Evolutionary conservation across 1,284 basidiomycete genomes (phyloP).

Genomic region (Austroboletus rostrupii): DNA sequence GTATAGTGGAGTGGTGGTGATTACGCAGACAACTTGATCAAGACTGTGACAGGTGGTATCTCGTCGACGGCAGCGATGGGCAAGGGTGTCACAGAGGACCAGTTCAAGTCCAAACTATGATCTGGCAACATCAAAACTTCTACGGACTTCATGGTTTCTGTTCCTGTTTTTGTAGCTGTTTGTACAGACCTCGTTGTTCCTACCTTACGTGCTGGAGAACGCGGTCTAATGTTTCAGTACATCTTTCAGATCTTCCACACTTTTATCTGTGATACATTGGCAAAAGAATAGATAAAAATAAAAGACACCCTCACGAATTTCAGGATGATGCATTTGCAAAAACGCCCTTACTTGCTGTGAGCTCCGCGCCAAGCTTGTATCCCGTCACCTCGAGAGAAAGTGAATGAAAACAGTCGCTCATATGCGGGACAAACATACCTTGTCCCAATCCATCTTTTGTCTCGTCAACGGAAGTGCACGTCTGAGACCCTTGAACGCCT

Average conservation of each 20-base stretch:
- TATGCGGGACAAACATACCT: slow-evolving; percentile 45
- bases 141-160: not conserved
- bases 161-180: slow-evolving; percentile 6
- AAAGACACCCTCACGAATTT: slow-evolving; percentile 2
- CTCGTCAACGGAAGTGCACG: slow-evolving; percentile 88
- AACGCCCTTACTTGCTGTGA: slow-evolving; percentile 66
- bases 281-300: not conserved
- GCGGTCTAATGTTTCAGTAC: not conserved
- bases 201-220: not conserved
- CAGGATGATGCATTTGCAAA: slow-evolving; percentile 43
- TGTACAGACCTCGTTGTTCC: not conserved
- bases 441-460: slow-evolving; percentile 93
- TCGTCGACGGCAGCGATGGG: slow-evolving; percentile 97
- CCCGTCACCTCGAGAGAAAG: slow-evolving; percentile 58
- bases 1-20: slow-evolving; percentile 90
- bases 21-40: slow-evolving; percentile 87
- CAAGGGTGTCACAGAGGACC: slow-evolving; percentile 86
- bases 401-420: not conserved
- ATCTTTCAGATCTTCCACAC: slow-evolving; percentile 8
- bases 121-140: not conserved
- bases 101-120: slow-evolving; percentile 70
- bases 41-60: slow-evolving; percentile 92
- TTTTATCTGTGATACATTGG: not conserved
- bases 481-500: slow-evolving; percentile 85
- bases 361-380: slow-evolving; percentile 83